Conservation (phyloP, 257 asterid species). For the Perilla frutescens region DNA sequence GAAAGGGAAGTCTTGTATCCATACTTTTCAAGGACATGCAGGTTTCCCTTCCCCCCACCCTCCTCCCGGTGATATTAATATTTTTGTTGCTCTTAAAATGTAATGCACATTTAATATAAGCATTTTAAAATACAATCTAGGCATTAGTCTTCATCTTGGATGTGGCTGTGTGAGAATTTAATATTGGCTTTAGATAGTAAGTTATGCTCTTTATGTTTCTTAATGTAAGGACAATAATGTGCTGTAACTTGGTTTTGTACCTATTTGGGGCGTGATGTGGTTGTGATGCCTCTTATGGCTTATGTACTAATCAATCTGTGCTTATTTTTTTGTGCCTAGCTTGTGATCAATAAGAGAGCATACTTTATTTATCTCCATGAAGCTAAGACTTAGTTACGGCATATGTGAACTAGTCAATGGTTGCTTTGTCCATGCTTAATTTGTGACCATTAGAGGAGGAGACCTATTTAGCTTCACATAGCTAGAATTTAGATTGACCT, state of each 20-base stretch:
- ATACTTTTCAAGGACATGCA: constrained; percentile 84
- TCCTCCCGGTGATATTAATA: background rate
- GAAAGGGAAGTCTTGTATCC: constrained; percentile 82
- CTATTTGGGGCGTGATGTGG: too few species aligned
- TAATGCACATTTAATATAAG: background rate
- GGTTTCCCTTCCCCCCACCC: constrained; percentile 48
- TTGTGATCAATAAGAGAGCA: too few species aligned
- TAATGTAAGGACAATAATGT: background rate
- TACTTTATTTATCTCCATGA: background rate
- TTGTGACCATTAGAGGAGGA: background rate
- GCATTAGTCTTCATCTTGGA: constrained; percentile 6
- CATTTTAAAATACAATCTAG: background rate
- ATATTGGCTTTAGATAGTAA: constrained; percentile 5
- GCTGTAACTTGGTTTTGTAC: too few species aligned
- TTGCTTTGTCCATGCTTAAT: background rate
- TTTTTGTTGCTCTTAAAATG: constrained; percentile 11
- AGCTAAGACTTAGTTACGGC: background rate
- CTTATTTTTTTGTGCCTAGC: too few species aligned
- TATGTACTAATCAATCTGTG: too few species aligned
- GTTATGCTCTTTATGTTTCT: constrained; percentile 3
- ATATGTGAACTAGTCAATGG: background rate
- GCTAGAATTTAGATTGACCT: constrained; percentile 20
- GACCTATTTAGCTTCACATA: constrained; percentile 15
- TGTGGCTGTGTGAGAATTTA: constrained; percentile 24
- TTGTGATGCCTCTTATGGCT: too few species aligned